phyloP scores from a whole-genome alignment of 441 rosid genomes.

The Isatis lusitanica region DNA sequence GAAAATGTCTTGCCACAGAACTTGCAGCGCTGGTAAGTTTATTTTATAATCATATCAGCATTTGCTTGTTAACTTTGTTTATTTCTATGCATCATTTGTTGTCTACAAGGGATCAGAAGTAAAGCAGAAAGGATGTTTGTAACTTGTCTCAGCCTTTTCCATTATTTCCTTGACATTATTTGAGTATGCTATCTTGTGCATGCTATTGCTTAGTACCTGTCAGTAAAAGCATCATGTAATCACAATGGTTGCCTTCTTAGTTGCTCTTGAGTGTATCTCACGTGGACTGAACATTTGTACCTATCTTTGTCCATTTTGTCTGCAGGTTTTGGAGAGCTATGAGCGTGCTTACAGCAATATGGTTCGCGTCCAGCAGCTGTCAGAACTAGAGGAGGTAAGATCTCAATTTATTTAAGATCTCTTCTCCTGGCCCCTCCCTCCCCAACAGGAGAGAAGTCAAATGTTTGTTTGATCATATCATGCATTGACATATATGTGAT shows the following conservation, averaged over 20 bases:
- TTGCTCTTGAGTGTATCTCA: conserved; percentile 12
- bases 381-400: conserved; percentile 96
- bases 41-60: conserved; percentile 24
- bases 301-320: conserved; percentile 16
- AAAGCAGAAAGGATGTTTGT: conserved; percentile 4
- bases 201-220: conserved; percentile 7
- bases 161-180: conserved; percentile 17
- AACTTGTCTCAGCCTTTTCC: conserved; percentile 18
- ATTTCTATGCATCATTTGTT: conserved; percentile 6
- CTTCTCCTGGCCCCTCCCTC: conserved; percentile 16
- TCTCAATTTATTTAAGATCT: conserved; percentile 24
- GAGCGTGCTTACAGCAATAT: conserved; percentile 97
- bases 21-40: conserved; percentile 97
- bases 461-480: conserved; percentile 21
- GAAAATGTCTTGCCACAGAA: conserved; percentile 98
- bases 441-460: conserved; percentile 20
- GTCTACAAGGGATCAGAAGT: conserved; percentile 10
- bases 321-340: conserved; percentile 96
- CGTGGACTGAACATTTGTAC: conserved; percentile 17
- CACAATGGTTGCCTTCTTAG: conserved; percentile 7
- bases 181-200: conserved; percentile 12
- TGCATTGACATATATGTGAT: conserved; percentile 19
- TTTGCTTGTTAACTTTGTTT: conserved; percentile 3
- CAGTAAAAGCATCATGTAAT: conserved; percentile 17
- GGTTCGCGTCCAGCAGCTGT: conserved; percentile 98